A percentile compares a stretch with the other conserved stretches of the same genome.
These are phyloP conservation scores for Misopates orontium DNA, from an alignment of 257 asterid genomes.

Conservation along the genomic window DNA sequence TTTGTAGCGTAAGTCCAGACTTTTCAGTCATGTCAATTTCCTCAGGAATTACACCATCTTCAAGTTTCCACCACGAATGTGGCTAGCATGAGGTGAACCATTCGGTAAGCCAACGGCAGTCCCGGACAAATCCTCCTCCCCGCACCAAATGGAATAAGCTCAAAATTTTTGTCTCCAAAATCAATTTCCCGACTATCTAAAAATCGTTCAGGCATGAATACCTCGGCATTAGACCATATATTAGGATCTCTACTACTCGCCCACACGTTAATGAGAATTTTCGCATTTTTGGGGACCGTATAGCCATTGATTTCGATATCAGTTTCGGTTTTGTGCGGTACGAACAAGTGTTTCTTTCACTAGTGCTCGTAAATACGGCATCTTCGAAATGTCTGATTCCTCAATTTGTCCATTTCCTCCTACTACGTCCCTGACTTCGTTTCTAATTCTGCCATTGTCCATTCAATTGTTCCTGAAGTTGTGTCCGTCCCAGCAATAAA, in stretches of 20 bases:
- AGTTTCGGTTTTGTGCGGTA: constrained; percentile 30
- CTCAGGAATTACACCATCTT: constrained; percentile 7
- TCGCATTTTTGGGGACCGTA: constrained; percentile 29
- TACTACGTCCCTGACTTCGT: constrained; percentile 15
- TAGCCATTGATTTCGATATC: constrained; percentile 35
- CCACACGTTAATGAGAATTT: constrained; percentile 40
- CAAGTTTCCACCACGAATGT: constrained; percentile 40
- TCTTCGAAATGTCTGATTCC: constrained; percentile 30
- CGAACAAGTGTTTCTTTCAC: constrained; percentile 39
- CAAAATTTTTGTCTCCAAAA: constrained; percentile 35
- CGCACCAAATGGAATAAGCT: constrained; percentile 41
- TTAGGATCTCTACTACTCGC: constrained; percentile 39
- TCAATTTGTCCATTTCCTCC: constrained; percentile 20
- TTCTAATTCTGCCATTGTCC: constrained; percentile 40
- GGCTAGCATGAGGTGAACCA: constrained; percentile 42
- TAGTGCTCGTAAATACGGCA: constrained; percentile 34
- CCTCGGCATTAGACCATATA: constrained; percentile 31
- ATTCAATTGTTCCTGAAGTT: constrained; percentile 33
- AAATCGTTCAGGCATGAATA: constrained; percentile 42
- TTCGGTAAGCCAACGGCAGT: constrained; percentile 37
- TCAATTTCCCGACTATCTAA: constrained; percentile 24
- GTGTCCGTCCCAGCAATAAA: constrained; percentile 34
- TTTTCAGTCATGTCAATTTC: constrained; percentile 37
- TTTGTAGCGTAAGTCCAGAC: constrained; percentile 36
- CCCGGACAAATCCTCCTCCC: constrained; percentile 48